These are phyloP conservation scores for Neltuma alba DNA, from an alignment of 306 rosid genomes.

Conservation along the genomic window DNA sequence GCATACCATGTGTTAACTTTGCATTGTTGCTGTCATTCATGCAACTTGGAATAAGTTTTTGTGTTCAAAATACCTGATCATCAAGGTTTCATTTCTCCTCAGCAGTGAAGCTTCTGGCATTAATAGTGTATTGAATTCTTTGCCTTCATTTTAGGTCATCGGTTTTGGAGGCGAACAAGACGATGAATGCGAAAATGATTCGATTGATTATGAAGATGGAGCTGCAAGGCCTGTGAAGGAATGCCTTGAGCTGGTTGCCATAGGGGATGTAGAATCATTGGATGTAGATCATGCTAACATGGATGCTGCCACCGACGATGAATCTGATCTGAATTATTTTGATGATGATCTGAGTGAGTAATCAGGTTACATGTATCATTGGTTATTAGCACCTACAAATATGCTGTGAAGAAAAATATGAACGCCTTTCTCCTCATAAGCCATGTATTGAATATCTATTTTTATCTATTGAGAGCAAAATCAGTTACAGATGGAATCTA, in stretches of 20 bases:
- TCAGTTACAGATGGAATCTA: not conserved
- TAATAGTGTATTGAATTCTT: conserved; percentile 31
- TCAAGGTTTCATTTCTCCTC: not conserved
- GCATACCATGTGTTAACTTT: conserved; percentile 1
- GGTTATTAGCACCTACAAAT: conserved; percentile 22
- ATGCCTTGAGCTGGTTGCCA: conserved; percentile 51
- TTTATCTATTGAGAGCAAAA: conserved; percentile 1
- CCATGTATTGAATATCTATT: conserved; percentile 15
- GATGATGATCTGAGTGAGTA: conserved; percentile 73
- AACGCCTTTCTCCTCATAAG: not conserved
- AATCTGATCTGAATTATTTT: conserved; percentile 75
- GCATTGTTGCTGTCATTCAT: not conserved
- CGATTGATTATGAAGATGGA: conserved; percentile 69
- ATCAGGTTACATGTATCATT: conserved; percentile 29
- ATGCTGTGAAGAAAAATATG: conserved; percentile 29
- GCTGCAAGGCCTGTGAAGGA: conserved; percentile 54
- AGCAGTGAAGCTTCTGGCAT: conserved; percentile 6
- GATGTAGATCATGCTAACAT: conserved; percentile 51
- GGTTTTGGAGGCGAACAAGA: conserved; percentile 61
- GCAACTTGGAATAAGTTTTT: conserved; percentile 1
- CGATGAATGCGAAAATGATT: conserved; percentile 67
- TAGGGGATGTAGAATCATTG: conserved; percentile 54
- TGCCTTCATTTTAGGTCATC: conserved; percentile 53
- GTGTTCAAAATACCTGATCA: conserved; percentile 24
- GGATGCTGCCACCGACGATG: conserved; percentile 63